These are phyloP conservation scores for Penicillium tannophilum DNA, from an alignment of 495 filamentous ascomycete genomes.

Conservation along the genomic window DNA sequence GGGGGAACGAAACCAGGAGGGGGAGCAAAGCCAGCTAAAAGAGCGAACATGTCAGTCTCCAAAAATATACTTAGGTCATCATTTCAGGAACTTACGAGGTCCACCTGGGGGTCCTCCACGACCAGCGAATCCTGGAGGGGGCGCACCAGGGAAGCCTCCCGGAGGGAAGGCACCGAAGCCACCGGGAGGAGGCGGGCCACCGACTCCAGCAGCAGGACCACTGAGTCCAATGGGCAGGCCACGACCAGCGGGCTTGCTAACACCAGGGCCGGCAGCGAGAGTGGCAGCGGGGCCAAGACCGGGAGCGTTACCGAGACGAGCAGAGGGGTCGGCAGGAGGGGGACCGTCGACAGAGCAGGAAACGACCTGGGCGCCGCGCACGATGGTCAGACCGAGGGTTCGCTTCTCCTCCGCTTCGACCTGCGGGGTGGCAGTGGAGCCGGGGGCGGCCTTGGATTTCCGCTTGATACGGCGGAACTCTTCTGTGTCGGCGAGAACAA, in stretches of 20 bases:
- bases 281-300: slow-evolving; percentile 62
- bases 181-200: slow-evolving; percentile 70
- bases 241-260: slow-evolving; percentile 88
- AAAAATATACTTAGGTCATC: not conserved
- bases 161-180: slow-evolving; percentile 61
- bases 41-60: not conserved
- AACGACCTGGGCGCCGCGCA: slow-evolving; percentile 90
- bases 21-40: slow-evolving; percentile 54
- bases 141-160: slow-evolving; percentile 45
- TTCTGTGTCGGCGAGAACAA: slow-evolving; percentile 98
- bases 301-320: slow-evolving; percentile 77
- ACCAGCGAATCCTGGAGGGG: slow-evolving; percentile 77
- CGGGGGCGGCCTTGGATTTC: slow-evolving; percentile 72
- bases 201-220: slow-evolving; percentile 89
- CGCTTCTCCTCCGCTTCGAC: slow-evolving; percentile 95
- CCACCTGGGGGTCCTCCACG: slow-evolving; percentile 66
- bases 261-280: slow-evolving; percentile 82
- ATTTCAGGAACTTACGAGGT: slow-evolving; percentile 12
- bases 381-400: slow-evolving; percentile 89
- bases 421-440: slow-evolving; percentile 60
- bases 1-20: slow-evolving; percentile 66
- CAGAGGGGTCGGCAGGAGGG: slow-evolving; percentile 91
- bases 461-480: slow-evolving; percentile 95
- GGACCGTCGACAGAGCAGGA: slow-evolving; percentile 95
- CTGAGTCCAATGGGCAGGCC: slow-evolving; percentile 85